Evolutionary conservation across 352 stramenopile species (phyloP), one percentile per base, ranked within the genome.

Genomic region (Aphanomyces cochlioides): DNA sequence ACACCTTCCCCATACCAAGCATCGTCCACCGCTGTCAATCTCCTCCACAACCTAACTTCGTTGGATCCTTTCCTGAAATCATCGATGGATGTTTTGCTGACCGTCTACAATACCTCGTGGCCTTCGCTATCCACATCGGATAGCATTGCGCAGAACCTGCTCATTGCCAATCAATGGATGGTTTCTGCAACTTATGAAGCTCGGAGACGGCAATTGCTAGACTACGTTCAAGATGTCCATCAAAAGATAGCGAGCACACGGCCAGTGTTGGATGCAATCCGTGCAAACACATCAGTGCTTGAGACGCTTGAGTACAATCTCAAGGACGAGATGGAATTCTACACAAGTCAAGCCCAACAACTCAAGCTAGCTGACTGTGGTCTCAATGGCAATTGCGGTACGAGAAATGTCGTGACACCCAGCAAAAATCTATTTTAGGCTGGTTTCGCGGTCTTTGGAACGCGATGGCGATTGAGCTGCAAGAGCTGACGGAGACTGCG

Each of bases 281-380:
- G 79, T 17, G 6, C 39, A 7, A 81, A 83, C 50, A 87, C 81
- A 0, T 58, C 59, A 8, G 73, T 75, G 13, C 80, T 92, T 74
- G 83, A 89, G 56, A 68, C 68, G 5, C 79, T 81, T 0, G 82
- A 90, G 67, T 89, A 87, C 37, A 60, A 72, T 12, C 72, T 92
- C 57, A 88, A 92, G 56, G 69, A 72, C 2, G 60, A 78, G 0
- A 75, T 90, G 38, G 80, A 90, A 69, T 87, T 83, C 65, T 81
- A 83, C 64, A 90, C 79, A 0, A 74, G 84, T 34, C 71, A 71
- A 3, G 78, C 90, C 6, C 82, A 81, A 4, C 47, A 61, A 1
- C 78, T 76, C 73, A 90, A 86, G 54, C 80, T 89, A 28, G 64
- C 70, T 17, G 83, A 92, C 68, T 92, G 83, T 61, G 66, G 76